Base-by-base conservation (phyloP, 73 alveolate species). In the Paramecium sonneborni region DNA sequence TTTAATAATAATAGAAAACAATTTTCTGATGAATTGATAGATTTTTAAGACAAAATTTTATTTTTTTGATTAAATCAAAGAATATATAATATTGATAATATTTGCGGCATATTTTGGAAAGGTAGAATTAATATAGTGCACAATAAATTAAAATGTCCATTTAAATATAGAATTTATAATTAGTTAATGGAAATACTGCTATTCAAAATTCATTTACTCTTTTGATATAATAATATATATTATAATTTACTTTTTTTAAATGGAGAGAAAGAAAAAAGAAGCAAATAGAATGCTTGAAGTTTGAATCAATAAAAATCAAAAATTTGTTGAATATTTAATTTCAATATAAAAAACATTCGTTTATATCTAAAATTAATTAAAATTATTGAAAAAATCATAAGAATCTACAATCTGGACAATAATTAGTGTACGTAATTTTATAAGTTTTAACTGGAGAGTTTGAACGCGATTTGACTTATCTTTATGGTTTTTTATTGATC, bases 151-250 rank as follows among this genome's bases (percentile, higher is more conserved):
- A 46, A 46, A 44, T 41, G 90, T 79, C 3, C 28, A 18, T n/a
- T 3, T 79, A 10, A 46, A 79, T 41, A 62, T 1, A 39, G 43
- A 76, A 79, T 79, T 58, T 72, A 72, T 12, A 35, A 38, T 35
- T 35, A 72, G 86, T 79, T 41, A 46, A 79, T 79, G 90, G 90
- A 6, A 79, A 79, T 8, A 79, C 90, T 14, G 76, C 90, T 12
- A 28, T 41, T 24, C 90, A 79, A n/a, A 23, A 79, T 79, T 39
- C 90, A 24, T 9, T 79, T 32, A 76, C 39, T 41, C 14, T 79
- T n/a, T 0, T n/a, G 43, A 23, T 30, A 20, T 23, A 41, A 43
- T 43, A 2, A 10, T 6, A 44, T 44, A 11, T 74, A 74, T n/a
- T n/a, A n/a, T 24, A 76, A 79, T 46, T 5, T 41, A 23, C 37